Percentiles rank a stretch among this genome's conserved stretches.
phyloP scores from a whole-genome alignment of 2,329 filamentous ascomycete genomes.

The Apiospora hydei region DNA sequence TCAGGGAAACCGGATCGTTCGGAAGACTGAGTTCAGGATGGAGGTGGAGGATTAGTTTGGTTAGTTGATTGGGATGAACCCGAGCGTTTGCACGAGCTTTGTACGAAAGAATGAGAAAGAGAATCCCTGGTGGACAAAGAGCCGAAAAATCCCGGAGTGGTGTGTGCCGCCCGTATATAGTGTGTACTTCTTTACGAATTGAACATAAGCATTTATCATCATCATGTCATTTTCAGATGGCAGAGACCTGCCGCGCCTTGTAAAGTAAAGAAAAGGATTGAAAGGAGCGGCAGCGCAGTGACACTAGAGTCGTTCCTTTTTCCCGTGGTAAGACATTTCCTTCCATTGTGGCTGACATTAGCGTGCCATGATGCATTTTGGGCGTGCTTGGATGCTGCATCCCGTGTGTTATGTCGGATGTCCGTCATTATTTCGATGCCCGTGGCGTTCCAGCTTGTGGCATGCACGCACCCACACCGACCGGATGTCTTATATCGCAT shows the following conservation, averaged over 20 bases:
- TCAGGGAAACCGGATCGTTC: conserved; percentile 5
- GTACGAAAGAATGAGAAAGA: not conserved
- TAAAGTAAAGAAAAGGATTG: not conserved
- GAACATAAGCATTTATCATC: not conserved
- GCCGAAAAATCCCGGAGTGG: not conserved
- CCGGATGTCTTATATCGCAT: not conserved
- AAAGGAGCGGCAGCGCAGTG: not conserved
- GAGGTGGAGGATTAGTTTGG: conserved; percentile 1
- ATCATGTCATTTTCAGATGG: not conserved
- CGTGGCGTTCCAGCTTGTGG: not conserved
- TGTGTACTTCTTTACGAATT: not conserved
- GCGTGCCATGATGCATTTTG: not conserved
- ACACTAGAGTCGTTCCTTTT: not conserved
- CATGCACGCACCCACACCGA: not conserved
- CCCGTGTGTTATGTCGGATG: not conserved
- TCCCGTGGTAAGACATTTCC: not conserved
- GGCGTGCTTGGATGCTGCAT: not conserved
- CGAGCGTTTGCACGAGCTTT: not conserved
- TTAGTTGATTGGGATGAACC: too few species aligned
- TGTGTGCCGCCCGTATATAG: not conserved
- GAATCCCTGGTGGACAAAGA: not conserved
- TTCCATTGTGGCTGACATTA: not conserved
- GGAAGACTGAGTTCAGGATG: conserved; percentile 24
- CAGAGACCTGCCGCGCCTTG: not conserved
- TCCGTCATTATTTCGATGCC: not conserved